phyloP scores from a whole-genome alignment of 331 rosid species.

The Malus hybrid region DNA sequence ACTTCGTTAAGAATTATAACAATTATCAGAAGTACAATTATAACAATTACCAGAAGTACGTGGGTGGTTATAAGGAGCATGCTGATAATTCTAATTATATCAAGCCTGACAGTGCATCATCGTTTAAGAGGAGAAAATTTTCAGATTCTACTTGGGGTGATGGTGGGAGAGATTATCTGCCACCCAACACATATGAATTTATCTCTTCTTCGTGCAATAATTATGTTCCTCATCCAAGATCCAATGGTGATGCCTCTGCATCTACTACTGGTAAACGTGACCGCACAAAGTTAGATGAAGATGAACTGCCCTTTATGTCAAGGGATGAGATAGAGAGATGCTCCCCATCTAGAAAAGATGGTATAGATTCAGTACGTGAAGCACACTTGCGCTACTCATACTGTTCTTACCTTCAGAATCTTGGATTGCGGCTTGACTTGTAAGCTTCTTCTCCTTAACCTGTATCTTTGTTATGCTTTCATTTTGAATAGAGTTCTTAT shows the following conservation, averaged over 20 bases:
- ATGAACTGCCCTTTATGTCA: slow-evolving; percentile 66
- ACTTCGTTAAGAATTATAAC: slow-evolving; percentile 20
- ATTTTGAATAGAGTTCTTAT: background rate
- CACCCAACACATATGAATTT: slow-evolving; percentile 19
- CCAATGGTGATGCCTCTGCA: slow-evolving; percentile 39
- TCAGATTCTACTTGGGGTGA: slow-evolving; percentile 62
- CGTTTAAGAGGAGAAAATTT: slow-evolving; percentile 68
- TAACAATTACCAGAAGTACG: slow-evolving; percentile 15
- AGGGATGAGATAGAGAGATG: slow-evolving; percentile 90
- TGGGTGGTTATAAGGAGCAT: slow-evolving; percentile 26
- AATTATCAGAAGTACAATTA: too few relatives aligned
- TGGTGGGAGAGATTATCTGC: slow-evolving; percentile 46
- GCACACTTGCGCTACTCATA: slow-evolving; percentile 85
- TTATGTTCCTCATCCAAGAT: slow-evolving; percentile 37
- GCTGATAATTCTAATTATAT: slow-evolving; percentile 24
- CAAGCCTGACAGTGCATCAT: slow-evolving; percentile 36
- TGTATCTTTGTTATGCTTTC: background rate
- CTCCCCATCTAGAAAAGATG: slow-evolving; percentile 97
- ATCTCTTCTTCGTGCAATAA: slow-evolving; percentile 26
- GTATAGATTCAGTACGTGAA: slow-evolving; percentile 80
- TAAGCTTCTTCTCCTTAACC: slow-evolving; percentile 30
- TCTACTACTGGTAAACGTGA: slow-evolving; percentile 49
- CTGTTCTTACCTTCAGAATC: slow-evolving; percentile 87
- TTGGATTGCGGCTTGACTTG: slow-evolving; percentile 88
- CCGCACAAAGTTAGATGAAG: slow-evolving; percentile 61